Base-by-base conservation (phyloP, 441 rosid genomes). In the Macaranga tanarius region DNA sequence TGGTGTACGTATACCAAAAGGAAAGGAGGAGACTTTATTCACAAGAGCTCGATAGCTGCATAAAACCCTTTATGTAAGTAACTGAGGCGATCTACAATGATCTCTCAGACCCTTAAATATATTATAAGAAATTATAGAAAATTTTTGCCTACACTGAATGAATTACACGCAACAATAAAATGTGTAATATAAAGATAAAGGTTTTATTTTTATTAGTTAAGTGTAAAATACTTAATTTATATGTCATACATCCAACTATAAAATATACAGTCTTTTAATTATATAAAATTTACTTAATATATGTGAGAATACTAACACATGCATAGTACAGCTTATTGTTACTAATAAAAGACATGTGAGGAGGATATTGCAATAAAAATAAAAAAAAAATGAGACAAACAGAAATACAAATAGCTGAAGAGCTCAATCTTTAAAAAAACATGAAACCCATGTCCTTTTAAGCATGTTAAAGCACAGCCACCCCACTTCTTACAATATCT, bases 361-460 rank as follows among this genome's bases (percentile, higher is more conserved):
- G 23, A 81, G 61, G 40, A 7, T 31, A 60, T 22, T 72, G 67
- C 38, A 47, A 76, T 67, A 57, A 62, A 13, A 38, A 19, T 15
- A 62, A 81, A 75, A 7, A 38, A 38, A 2, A 54, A 6, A 55
- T 50, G 16, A 10, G 7, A 47, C 22, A 44, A 4, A 57, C 22
- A 17, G 34, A 44, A 44, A 17, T 58, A 20, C 19, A 48, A 62
- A 42, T 8, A 72, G 65, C 26, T 62, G 73, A 61, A 45, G 66
- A 76, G 64, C 76, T 62, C 55, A 76, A 23, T 67, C 75, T 73
- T 73, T 79, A 65, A 20, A 73, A 73, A 70, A 79, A 77, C 70
- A 77, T 73, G 79, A 75, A 68, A 69, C 80, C 87, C 88, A 80
- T 79, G 79, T 81, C 77, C 38, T 34, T 79, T 75, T 61, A 60